Conservation (phyloP, 441 rosid species). For the Gossypium davidsonii region DNA sequence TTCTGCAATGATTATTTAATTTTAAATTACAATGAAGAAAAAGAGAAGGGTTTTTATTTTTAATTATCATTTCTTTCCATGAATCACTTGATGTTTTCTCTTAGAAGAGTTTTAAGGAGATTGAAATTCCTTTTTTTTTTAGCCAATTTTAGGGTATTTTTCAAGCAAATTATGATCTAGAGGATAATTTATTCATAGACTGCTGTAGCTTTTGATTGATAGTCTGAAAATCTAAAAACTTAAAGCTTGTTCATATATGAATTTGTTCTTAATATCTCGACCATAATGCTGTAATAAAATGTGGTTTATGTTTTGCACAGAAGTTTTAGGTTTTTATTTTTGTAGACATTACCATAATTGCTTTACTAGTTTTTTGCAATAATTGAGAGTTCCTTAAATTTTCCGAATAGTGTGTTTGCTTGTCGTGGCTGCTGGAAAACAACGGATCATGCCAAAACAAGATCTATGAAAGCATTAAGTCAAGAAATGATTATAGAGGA, state of each 20-base stretch:
- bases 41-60: not conserved
- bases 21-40: not conserved
- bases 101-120: not conserved
- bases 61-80: not conserved
- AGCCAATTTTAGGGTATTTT: not conserved
- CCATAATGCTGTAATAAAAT: too few species aligned
- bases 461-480: slow-evolving; percentile 17
- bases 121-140: not conserved
- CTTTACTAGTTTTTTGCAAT: not conserved
- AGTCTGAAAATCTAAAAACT: not conserved
- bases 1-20: not conserved
- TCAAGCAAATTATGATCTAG: not conserved
- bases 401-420: slow-evolving; percentile 21
- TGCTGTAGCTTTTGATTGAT: not conserved
- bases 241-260: not conserved
- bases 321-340: too few species aligned
- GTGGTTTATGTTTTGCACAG: too few species aligned
- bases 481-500: slow-evolving; percentile 27
- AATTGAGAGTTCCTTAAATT: not conserved
- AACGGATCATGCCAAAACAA: slow-evolving; percentile 32
- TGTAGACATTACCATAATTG: not conserved
- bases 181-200: not conserved
- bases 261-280: too few species aligned
- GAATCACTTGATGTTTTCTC: not conserved
- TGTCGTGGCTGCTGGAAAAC: slow-evolving; percentile 27